A percentile compares a stretch with the other conserved stretches of the same genome.
Conservation (phyloP, 2,329 filamentous ascomycete genomes). For the Aspergillus fijiensis region DNA sequence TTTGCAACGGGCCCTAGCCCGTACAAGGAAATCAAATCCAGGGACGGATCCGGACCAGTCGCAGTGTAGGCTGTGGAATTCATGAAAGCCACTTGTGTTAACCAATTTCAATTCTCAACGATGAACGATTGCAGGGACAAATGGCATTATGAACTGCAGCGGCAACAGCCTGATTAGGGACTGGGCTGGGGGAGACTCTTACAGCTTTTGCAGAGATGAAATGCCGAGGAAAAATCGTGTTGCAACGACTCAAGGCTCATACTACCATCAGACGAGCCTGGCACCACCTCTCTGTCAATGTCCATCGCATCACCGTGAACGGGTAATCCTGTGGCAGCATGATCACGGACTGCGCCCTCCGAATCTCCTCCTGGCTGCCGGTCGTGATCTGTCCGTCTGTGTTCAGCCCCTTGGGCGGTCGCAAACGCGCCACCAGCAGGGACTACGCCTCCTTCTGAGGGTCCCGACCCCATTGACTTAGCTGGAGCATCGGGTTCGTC, state of each 20-base stretch:
- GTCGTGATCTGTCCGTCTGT: constrained; percentile 39
- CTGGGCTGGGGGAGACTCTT: constrained; percentile 41
- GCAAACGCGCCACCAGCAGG: constrained; percentile 18
- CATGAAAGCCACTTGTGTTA: constrained; percentile 39
- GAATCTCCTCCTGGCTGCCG: constrained; percentile 24
- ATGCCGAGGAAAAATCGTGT: constrained; percentile 47
- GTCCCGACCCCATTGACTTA: constrained; percentile 30
- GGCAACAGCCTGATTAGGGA: constrained; percentile 33
- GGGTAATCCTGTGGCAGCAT: constrained; percentile 17
- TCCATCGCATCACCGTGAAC: constrained; percentile 38
- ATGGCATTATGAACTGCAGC: constrained; percentile 28
- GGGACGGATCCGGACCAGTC: constrained; percentile 56
- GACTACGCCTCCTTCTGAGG: constrained; percentile 20
- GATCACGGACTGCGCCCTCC: constrained; percentile 22
- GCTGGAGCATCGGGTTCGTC: constrained; percentile 37
- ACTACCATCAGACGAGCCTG: constrained; percentile 23
- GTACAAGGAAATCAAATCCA: constrained; percentile 62
- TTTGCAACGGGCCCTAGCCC: constrained; percentile 55
- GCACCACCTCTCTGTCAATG: constrained; percentile 32
- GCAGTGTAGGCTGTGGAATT: constrained; percentile 45
- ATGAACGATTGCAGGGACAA: constrained; percentile 24
- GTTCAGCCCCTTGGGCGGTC: constrained; percentile 26
- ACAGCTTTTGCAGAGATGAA: constrained; percentile 52
- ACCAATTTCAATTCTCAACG: constrained; percentile 35
- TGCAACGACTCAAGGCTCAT: constrained; percentile 45